A percentile compares a stretch with the other conserved stretches of the same genome.
These are phyloP conservation scores for Rhexocercosporidium sp. DNA, from an alignment of 2,329 filamentous ascomycete genomes.

Conservation along the genomic window DNA sequence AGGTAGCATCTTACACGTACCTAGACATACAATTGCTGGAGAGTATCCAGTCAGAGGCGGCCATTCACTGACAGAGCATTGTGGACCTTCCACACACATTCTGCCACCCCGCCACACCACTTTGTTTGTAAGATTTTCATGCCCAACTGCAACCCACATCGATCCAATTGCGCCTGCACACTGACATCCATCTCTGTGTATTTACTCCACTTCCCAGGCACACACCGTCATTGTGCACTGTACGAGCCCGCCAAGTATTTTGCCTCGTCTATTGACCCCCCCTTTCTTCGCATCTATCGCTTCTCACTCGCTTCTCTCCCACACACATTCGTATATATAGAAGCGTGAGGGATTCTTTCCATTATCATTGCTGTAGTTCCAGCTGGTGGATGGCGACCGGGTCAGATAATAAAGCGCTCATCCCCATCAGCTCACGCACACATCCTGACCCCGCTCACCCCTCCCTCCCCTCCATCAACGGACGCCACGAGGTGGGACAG, in stretches of 20 bases:
- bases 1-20: background rate
- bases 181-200: background rate
- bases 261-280: background rate
- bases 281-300: background rate
- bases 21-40: background rate
- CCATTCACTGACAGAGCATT: background rate
- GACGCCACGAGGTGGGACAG: background rate
- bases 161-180: background rate
- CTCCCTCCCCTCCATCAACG: background rate
- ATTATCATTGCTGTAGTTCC: background rate
- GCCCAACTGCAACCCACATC: background rate
- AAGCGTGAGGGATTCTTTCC: background rate
- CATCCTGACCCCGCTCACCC: conserved; percentile 1
- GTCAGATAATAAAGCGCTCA: conserved; percentile 1
- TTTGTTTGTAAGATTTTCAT: background rate
- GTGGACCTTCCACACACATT: conserved; percentile 2
- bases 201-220: conserved; percentile 4
- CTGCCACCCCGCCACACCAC: background rate
- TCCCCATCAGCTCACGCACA: background rate
- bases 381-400: background rate
- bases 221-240: conserved; percentile 12
- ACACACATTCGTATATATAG: background rate
- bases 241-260: background rate
- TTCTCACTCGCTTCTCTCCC: conserved; percentile 1
- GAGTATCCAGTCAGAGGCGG: background rate